Base-by-base conservation (phyloP, 257 asterid genomes). In the Linaria vulgaris region DNA sequence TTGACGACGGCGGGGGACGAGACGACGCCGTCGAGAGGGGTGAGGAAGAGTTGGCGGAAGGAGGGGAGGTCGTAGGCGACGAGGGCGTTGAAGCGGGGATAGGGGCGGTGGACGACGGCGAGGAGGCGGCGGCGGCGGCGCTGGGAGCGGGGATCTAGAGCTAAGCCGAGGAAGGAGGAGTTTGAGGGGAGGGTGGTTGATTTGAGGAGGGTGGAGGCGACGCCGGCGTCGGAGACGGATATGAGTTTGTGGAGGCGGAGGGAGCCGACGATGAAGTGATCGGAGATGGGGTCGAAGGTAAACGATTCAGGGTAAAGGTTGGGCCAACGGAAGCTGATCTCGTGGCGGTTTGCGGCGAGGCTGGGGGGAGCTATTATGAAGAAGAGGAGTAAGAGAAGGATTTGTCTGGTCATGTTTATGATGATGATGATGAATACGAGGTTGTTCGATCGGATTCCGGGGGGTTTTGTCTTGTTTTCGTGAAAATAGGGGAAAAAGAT, bases 201-300 rank as follows among this genome's bases (percentile, higher is more conserved):
- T 5, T 80, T 34, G 81, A 84, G 49, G 62, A 91, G 82, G 5
- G 83, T 51, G 62, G 89, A 76, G 31, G 72, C 76, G 41, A 86
- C 79, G 70, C 88, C 95, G 8, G 95, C 96, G 64, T 91, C 94
- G 38, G 96, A 91, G 63, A 91, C 94, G 68, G 94, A 71, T 61
- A 71, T 71, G 61, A 88, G 66, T 57, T 62, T 75, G 5, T 72
- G 80, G 59, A 64, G 79, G 70, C 86, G 87, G 56, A 80, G 82
- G 13, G 95, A 85, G 66, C 83, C 89, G 53, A 70, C 77, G 57
- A 91, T 56, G 79, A 91, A 91, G 82, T 91, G 98, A 14, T 91
- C 88, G 52, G 79, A 79, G 41, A 71, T 78, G 0, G 83, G 85
- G 50, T 91, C 98, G 95, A 94, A 91, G 6, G 74, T 25, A 82